Evolutionary conservation across 2,329 filamentous ascomycete genomes (phyloP).

Genomic region (Aspergillus pseudoglaucus): DNA sequence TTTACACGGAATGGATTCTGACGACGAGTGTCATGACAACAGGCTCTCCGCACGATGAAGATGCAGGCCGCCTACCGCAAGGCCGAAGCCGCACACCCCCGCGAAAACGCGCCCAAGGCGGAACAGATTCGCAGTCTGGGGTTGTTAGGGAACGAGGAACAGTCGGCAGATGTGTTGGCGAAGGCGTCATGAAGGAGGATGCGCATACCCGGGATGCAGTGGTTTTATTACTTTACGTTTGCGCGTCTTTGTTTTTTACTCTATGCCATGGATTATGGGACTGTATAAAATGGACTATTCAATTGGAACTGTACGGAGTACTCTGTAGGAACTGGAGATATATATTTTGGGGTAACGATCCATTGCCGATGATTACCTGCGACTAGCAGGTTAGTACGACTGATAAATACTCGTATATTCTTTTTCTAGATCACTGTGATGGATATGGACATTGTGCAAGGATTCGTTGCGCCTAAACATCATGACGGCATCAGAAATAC

Average conservation of each 20-base stretch:
- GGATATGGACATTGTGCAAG: too few species aligned
- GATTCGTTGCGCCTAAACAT: neutral
- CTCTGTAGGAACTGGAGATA: too few species aligned
- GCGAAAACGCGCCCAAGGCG: constrained; percentile 74
- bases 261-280: constrained; percentile 16
- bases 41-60: constrained; percentile 71
- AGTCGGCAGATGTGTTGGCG: constrained; percentile 55
- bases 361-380: too few species aligned
- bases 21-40: constrained; percentile 4
- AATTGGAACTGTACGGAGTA: too few species aligned
- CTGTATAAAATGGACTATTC: constrained; percentile 25
- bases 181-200: constrained; percentile 15
- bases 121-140: constrained; percentile 85
- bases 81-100: constrained; percentile 64
- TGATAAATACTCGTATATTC: too few species aligned
- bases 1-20: neutral
- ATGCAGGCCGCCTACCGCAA: constrained; percentile 83
- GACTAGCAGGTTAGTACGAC: too few species aligned
- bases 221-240: constrained; percentile 19
- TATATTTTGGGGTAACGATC: too few species aligned
- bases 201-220: constrained; percentile 15
- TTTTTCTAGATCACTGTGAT: too few species aligned
- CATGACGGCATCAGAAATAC: constrained; percentile 1
- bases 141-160: constrained; percentile 75
- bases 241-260: constrained; percentile 11